Evolutionary conservation across 1,139 yeast species (phyloP).

Genomic region (Debaryomycetaceae sp.): DNA sequence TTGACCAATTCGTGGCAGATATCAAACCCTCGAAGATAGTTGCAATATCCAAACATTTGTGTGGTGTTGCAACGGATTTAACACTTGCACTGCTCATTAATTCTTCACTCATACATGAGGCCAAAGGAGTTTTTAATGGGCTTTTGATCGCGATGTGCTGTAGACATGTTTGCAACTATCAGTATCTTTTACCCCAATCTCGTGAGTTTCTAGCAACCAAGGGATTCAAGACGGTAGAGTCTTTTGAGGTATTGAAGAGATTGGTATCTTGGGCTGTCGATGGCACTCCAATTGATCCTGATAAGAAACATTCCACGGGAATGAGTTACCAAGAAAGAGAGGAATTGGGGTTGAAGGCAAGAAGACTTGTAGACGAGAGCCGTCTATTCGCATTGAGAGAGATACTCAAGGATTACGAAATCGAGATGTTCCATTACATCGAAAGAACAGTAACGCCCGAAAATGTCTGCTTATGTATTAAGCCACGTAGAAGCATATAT

Average conservation of each 20-base stretch:
- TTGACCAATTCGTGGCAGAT: conserved; percentile 44
- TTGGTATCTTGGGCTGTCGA: conserved; percentile 88
- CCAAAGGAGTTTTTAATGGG: conserved; percentile 38
- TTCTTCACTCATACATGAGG: conserved; percentile 20
- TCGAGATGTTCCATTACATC: conserved; percentile 58
- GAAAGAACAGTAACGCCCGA: conserved; percentile 60
- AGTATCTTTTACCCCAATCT: conserved; percentile 51
- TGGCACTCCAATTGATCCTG: conserved; percentile 43
- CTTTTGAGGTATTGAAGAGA: conserved; percentile 57
- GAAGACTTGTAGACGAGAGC: conserved; percentile 65
- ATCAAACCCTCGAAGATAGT: conserved; percentile 30
- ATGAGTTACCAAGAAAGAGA: conserved; percentile 40
- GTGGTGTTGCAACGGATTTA: conserved; percentile 92
- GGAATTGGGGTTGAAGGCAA: conserved; percentile 58
- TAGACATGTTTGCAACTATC: conserved; percentile 71
- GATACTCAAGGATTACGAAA: conserved; percentile 29
- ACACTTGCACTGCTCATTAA: conserved; percentile 66
- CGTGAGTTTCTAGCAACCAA: conserved; percentile 30
- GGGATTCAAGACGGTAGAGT: conserved; percentile 29
- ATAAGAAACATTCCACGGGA: conserved; percentile 40
- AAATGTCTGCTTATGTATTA: conserved; percentile 53
- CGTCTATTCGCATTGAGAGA: conserved; percentile 44
- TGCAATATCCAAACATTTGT: conserved; percentile 80
- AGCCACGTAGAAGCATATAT: conserved; percentile 1
- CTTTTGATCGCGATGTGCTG: conserved; percentile 91